These are phyloP conservation scores for Micromonas commoda DNA, from an alignment of 139 green algal genomes.

Conservation along the genomic window DNA sequence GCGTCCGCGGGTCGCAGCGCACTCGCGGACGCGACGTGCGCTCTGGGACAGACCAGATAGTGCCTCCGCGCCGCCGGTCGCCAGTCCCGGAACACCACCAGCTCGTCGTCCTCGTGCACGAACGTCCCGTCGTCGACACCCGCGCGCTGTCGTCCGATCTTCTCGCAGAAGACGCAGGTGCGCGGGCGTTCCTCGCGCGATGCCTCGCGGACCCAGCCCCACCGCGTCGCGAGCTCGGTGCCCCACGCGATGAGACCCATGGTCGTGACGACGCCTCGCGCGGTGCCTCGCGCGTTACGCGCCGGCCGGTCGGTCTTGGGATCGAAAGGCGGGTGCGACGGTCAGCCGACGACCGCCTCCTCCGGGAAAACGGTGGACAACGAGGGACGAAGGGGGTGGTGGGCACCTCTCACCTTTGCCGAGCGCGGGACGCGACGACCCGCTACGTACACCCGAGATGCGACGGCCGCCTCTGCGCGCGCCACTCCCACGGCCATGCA, in stretches of 20 bases:
- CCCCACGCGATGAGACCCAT: neutral
- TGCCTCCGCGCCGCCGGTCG: constrained; percentile 25
- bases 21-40: constrained; percentile 34
- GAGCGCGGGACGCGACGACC: too few relatives aligned
- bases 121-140: neutral
- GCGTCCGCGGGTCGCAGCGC: constrained; percentile 21
- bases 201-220: neutral
- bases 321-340: too few relatives aligned
- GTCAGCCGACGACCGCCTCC: too few relatives aligned
- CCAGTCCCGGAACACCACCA: constrained; percentile 37
- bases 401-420: too few relatives aligned
- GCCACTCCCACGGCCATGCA: too few relatives aligned
- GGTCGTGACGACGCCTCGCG: neutral
- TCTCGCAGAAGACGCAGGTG: neutral
- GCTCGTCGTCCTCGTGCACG: constrained; percentile 28
- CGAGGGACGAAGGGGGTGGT: too few relatives aligned
- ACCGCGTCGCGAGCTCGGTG: neutral
- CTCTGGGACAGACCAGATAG: constrained; percentile 33
- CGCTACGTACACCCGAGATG: too few relatives aligned
- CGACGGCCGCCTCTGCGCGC: too few relatives aligned
- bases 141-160: neutral
- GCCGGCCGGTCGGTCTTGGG: too few relatives aligned
- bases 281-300: neutral
- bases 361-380: too few relatives aligned
- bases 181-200: too few relatives aligned